Conservation (phyloP, 2,329 filamentous ascomycete genomes). For the Colletotrichum shisoi region DNA sequence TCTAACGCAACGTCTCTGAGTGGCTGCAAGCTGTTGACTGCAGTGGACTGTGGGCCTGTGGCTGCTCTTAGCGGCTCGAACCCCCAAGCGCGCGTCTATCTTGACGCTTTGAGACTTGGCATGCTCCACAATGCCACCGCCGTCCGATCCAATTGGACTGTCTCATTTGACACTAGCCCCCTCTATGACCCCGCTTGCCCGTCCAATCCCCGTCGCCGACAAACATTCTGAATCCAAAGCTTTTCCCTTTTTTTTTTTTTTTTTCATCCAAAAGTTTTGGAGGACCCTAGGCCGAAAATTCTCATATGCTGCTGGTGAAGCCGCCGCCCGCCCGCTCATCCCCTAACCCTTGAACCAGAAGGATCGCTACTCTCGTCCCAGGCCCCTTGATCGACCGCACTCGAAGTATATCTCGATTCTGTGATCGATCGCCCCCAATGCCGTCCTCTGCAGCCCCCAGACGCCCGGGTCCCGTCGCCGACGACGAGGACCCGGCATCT, state of each 20-base stretch:
- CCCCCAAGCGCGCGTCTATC: conserved; percentile 39
- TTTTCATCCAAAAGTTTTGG: conserved; percentile 6
- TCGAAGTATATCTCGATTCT: conserved; percentile 3
- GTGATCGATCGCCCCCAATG: conserved; percentile 26
- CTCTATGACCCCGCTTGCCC: conserved; percentile 24
- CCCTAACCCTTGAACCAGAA: conserved; percentile 11
- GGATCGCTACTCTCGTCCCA: conserved; percentile 5
- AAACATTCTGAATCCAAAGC: conserved; percentile 21
- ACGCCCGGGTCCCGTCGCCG: conserved; percentile 22
- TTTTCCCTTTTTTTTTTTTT: conserved; percentile 7
- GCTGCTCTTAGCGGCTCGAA: conserved; percentile 13
- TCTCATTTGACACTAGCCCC: conserved; percentile 1
- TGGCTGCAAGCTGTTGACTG: not conserved
- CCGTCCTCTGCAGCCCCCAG: conserved; percentile 26
- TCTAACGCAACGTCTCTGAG: not conserved
- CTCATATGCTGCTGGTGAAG: conserved; percentile 32
- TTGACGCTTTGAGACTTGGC: conserved; percentile 5
- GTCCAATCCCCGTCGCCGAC: conserved; percentile 31
- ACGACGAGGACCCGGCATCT: conserved; percentile 29
- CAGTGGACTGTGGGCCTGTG: too few relatives aligned
- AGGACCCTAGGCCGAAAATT: conserved; percentile 27
- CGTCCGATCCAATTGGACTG: conserved; percentile 27
- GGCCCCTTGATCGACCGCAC: not conserved
- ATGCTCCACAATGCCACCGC: not conserved
- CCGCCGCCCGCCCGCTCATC: conserved; percentile 10